phyloP scores from a whole-genome alignment of 2,329 filamentous ascomycete genomes.

The Colletotrichum lindemuthianum region DNA sequence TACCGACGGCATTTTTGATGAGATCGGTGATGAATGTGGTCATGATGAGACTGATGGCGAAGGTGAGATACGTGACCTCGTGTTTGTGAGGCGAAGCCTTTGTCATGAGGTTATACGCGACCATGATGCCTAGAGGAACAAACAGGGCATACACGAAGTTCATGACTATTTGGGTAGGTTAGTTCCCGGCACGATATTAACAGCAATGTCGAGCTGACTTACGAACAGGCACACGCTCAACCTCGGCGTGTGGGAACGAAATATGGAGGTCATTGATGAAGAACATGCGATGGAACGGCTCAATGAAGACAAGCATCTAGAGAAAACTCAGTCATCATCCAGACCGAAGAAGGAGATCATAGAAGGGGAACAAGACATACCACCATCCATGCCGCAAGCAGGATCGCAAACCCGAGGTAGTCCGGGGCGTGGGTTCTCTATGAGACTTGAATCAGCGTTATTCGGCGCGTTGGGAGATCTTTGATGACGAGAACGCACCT shows the following conservation, averaged over 20 bases:
- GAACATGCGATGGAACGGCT: constrained; percentile 96
- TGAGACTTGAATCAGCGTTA: constrained; percentile 46
- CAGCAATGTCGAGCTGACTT: constrained; percentile 48
- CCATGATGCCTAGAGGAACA: constrained; percentile 74
- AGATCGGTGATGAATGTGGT: constrained; percentile 88
- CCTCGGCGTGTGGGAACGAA: constrained; percentile 84
- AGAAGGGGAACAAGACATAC: constrained; percentile 50
- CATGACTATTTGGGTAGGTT: constrained; percentile 58
- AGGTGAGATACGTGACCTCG: constrained; percentile 85
- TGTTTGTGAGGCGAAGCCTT: constrained; percentile 79
- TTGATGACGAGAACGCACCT: constrained; percentile 45
- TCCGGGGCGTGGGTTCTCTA: constrained; percentile 85
- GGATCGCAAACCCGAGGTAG: constrained; percentile 79
- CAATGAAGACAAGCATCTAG: constrained; percentile 74
- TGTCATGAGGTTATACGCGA: constrained; percentile 70
- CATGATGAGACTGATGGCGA: constrained; percentile 80
- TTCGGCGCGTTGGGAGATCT: neutral
- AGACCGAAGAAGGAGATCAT: too few relatives aligned
- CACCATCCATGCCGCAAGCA: constrained; percentile 74
- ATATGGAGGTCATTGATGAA: constrained; percentile 85
- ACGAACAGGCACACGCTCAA: constrained; percentile 85
- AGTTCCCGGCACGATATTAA: neutral
- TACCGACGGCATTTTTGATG: constrained; percentile 87
- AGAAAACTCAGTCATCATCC: neutral
- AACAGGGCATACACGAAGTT: constrained; percentile 83